Base-by-base conservation (phyloP, 1,284 basidiomycete species). In the Rhodotorula mucilaginosa region DNA sequence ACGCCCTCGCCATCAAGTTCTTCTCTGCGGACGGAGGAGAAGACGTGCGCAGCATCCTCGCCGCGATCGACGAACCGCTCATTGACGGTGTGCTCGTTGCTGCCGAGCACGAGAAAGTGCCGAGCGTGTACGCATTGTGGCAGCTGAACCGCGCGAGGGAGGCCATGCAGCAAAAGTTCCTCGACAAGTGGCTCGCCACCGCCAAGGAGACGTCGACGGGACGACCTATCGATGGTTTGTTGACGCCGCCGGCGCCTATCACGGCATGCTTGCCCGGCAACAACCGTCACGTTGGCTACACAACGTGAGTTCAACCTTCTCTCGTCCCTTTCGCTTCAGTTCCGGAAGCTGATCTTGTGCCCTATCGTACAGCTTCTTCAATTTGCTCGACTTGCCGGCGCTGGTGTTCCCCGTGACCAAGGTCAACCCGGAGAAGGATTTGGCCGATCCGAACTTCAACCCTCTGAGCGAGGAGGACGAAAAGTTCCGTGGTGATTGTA, bases 211-310 rank as follows among this genome's bases (percentile, higher is more conserved):
- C 87, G 0, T 65, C 78, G 29, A 83, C 83, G n/a, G 86, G 86
- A 16, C 81, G 86, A 61, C 81, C 82, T 7, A 83, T 89, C 23
- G 88, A 88, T 76, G 87, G 86, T 0, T 84, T 90, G 58, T 85
- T 90, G 51, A 81, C 81, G 10, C 65, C 65, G 2, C 39, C 21
- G 0, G 54, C 51, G 31, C 65, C 59, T 1, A 26, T 61, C 13
- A 61, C 65, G 44, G 65, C 65, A 2, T 46, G 31, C 13, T 18
- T 29, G 31, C 59, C 44, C 5, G 52, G 60, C 21, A 29, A 29
- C 3, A 67, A 67, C 54, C 23, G 21, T 1, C 60, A 61, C 8
- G 44, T 52, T 7, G 60, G 60, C 39, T 61, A 67, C 52, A 67
- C 65, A 1, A 54, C n/a, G 65, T 66, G 19, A 18, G 58, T 56